Evolutionary conservation across 176 grass and related monocot species (phyloP), one percentile per base, ranked within the genome.

Genomic region (Alopecurus myosuroides): DNA sequence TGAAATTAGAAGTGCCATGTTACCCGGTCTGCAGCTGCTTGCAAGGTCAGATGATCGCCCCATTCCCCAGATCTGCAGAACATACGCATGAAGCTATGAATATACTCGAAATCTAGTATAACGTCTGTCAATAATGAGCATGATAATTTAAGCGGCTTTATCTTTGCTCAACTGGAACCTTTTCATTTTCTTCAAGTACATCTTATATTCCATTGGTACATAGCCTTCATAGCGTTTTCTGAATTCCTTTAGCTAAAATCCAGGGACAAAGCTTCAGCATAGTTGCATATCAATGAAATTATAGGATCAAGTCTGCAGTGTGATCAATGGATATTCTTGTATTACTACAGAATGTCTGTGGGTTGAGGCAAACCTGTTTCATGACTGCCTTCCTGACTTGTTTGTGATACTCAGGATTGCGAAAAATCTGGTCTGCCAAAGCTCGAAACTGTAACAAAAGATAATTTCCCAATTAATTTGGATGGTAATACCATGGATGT

Each of bases 201-300:
- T 77, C 80, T 96, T 99, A 91, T 96, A 99, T 79, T 96, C 94
- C 97, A 99, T 96, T 53, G 97, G 94, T 78, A 99, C 97, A 58
- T 96, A 94, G 75, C 88, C 74, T 89, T 96, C 97, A 70, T 94
- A 99, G 20, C 76, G 77, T 94, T 96, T 94, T 74, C 86, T 94
- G 51, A 92, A 96, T 78, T 99, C 85, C 85, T 96, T 99, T 15
- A 99, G 76, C 97, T 99, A 88, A 79, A 78, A 90, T 62, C 1
- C 45, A 90, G 66, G 17, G 74, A 28, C 11, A 64, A 15, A 7
- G 20, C 66, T 84, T 64, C 42, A 87, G 70, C 13, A 56, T 3
- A 87, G 23, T 70, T 66, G 49, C 26, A 55, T 78, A 76, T 82
- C 36, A 61, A 70, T 46, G 79, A 48, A 77, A 82, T 8, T 17